Evolutionary conservation across 495 filamentous ascomycete genomes (phyloP), one percentile per base, ranked within the genome.

Genomic region (Lophium mytilinum): DNA sequence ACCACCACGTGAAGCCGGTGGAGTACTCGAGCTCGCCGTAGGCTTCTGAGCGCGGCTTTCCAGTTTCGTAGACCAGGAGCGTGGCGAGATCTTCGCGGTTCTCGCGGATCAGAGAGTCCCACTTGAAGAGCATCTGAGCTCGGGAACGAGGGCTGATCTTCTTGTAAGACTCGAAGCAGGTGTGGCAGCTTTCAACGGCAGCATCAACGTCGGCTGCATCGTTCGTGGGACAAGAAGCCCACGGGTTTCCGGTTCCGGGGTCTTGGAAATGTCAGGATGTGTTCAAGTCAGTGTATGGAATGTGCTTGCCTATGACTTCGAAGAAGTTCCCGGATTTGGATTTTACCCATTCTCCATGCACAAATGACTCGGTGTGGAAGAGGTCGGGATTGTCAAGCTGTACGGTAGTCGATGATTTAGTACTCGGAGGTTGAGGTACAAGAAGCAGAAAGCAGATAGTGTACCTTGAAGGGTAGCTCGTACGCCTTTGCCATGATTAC

Each of bases 271-370:
- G 30, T 45, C 19, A 41, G 33, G 17, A 14, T 14, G 52, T 18
- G 35, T n/a, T 48, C 4, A 14, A 4, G 30, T 52, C 17, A 34
- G n/a, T 40, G 40, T 18, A 2, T 42, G 11, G 10, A 21, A 24
- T 45, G 15, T n/a, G 58, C 72, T 47, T 69, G 83, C 83, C 82
- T 18, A 85, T 67, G 21, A 88, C 78, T 61, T 87, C 83, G 55
- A 88, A 88, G 19, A 80, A 74, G 56, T 82, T 75, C 17, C 81
- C 82, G 15, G 76, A 83, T 66, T 79, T 81, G 7, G 83, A 74
- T 53, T 76, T 74, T 17, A 83, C 70, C 84, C 84, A 87, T 68
- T 83, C 61, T 39, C 84, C 78, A 52, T 79, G 71, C 37, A 87
- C 72, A 52, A 80, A 82, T 8, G 81, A 82, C 57, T 85, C 69